phyloP scores from a whole-genome alignment of 164 flowering plant species.

The Umbellularia californica region DNA sequence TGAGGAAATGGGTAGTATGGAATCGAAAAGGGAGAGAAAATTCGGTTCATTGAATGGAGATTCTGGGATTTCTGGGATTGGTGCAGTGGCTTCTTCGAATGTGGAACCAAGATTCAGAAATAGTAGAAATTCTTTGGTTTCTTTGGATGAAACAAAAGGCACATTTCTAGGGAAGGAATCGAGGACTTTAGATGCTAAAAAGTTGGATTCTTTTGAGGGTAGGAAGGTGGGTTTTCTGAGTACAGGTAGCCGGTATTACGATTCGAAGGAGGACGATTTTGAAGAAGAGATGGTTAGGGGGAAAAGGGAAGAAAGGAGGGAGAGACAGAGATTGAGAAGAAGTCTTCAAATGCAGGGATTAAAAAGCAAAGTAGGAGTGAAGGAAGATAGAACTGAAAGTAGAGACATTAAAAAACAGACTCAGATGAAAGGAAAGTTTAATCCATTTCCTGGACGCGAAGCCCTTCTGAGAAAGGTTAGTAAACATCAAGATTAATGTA shows the following conservation, averaged over 20 bases:
- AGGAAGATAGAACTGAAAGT: not conserved
- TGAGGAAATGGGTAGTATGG: constrained; percentile 11
- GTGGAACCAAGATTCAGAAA: not conserved
- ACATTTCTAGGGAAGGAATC: not conserved
- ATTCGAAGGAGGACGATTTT: constrained; percentile 7
- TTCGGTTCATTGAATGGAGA: not conserved
- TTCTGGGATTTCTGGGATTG: not conserved
- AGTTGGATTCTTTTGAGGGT: not conserved
- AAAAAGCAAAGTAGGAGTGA: constrained; percentile 6
- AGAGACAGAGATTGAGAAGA: constrained; percentile 25
- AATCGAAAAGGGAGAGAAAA: not conserved
- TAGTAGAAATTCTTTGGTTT: not conserved
- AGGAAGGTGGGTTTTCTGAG: constrained; percentile 19
- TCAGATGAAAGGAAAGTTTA: constrained; percentile 4
- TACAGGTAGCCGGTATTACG: not conserved
- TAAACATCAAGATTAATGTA: not conserved
- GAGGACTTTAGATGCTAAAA: constrained; percentile 4
- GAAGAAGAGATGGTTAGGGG: constrained; percentile 6
- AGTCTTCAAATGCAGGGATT: constrained; percentile 10
- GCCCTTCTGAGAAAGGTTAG: constrained; percentile 37
- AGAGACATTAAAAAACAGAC: constrained; percentile 2
- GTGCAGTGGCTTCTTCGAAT: not conserved
- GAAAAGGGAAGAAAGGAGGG: constrained; percentile 29
- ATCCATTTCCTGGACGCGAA: constrained; percentile 67
- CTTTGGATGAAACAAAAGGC: not conserved